These are phyloP conservation scores for Blastobotrys muscicola DNA, from an alignment of 805 yeast species.

Conservation along the genomic window DNA sequence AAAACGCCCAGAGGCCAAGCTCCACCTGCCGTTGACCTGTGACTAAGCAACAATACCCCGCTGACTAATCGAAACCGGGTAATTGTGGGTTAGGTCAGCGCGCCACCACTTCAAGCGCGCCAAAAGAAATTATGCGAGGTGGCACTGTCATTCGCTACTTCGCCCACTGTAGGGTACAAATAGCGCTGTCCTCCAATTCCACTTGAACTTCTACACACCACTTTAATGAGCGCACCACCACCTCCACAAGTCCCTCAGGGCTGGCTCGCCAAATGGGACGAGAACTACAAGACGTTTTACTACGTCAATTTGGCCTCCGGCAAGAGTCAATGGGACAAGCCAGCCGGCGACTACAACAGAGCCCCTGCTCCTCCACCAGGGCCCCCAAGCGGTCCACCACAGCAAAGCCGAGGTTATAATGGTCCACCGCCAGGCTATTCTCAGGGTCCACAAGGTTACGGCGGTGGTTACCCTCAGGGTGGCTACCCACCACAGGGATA, in stretches of 20 bases:
- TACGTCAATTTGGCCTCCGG: constrained; percentile 68
- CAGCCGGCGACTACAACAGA: constrained; percentile 25
- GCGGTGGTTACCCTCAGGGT: no score
- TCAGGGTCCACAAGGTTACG: constrained; percentile 19
- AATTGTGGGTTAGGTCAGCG: neutral
- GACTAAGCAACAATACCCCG: no score
- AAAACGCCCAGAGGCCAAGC: no score
- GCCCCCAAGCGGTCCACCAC: constrained; percentile 2
- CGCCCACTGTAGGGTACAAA: neutral
- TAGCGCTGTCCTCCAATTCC: neutral
- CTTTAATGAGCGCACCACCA: constrained; percentile 16
- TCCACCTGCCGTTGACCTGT: no score
- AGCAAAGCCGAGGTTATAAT: neutral
- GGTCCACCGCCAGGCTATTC: constrained; percentile 5
- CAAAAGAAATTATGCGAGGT: neutral
- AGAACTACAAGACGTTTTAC: constrained; percentile 55
- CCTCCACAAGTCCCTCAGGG: constrained; percentile 23
- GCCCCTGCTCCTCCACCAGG: constrained; percentile 1
- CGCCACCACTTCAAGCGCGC: neutral
- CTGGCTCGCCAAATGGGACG: constrained; percentile 31
- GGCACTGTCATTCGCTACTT: neutral
- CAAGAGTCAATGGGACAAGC: constrained; percentile 87
- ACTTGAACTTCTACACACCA: neutral
- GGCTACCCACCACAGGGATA: constrained; percentile 18
- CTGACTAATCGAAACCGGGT: neutral